These are phyloP conservation scores for Zasmidium angulare DNA, from an alignment of 2,329 filamentous ascomycete species.

Conservation along the genomic window DNA sequence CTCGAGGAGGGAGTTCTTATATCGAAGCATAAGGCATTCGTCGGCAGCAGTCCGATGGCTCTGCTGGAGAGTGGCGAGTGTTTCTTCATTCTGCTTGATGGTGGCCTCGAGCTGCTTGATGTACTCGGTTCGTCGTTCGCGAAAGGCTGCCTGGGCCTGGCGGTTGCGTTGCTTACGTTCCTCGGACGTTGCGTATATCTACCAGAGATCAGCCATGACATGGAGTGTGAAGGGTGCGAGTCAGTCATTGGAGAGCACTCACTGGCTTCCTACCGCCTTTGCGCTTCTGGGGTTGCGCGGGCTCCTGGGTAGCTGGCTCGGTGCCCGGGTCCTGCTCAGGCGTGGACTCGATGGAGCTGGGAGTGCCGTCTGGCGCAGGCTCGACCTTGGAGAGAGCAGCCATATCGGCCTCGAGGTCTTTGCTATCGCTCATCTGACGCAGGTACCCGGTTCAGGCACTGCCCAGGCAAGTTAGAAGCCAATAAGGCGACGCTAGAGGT, in stretches of 20 bases:
- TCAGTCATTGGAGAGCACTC: constrained; percentile 46
- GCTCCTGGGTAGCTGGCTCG: constrained; percentile 42
- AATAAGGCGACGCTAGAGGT: constrained; percentile 33
- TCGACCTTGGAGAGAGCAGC: constrained; percentile 48
- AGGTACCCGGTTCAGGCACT: constrained; percentile 40
- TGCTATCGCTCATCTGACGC: constrained; percentile 52
- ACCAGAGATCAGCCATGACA: constrained; percentile 14
- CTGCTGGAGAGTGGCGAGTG: constrained; percentile 85
- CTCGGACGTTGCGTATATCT: constrained; percentile 99
- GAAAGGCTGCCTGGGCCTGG: constrained; percentile 95
- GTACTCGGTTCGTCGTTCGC: constrained; percentile 95
- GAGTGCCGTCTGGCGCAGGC: constrained; percentile 44
- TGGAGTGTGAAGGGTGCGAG: constrained; percentile 21
- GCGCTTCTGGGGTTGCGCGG: constrained; percentile 69
- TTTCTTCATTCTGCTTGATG: constrained; percentile 95
- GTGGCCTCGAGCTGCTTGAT: constrained; percentile 98
- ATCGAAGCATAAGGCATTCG: constrained; percentile 96
- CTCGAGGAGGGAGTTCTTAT: constrained; percentile 96
- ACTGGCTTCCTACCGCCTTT: constrained; percentile 98
- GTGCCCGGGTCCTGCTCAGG: constrained; percentile 45
- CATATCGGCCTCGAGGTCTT: constrained; percentile 39
- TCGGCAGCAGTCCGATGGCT: constrained; percentile 93
- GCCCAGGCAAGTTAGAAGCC: constrained; percentile 30
- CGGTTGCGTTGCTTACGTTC: constrained; percentile 97
- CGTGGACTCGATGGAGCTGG: constrained; percentile 50